Evolutionary conservation across 2,329 filamentous ascomycete genomes (phyloP).

Genomic region (Paecilomyces variotii): DNA sequence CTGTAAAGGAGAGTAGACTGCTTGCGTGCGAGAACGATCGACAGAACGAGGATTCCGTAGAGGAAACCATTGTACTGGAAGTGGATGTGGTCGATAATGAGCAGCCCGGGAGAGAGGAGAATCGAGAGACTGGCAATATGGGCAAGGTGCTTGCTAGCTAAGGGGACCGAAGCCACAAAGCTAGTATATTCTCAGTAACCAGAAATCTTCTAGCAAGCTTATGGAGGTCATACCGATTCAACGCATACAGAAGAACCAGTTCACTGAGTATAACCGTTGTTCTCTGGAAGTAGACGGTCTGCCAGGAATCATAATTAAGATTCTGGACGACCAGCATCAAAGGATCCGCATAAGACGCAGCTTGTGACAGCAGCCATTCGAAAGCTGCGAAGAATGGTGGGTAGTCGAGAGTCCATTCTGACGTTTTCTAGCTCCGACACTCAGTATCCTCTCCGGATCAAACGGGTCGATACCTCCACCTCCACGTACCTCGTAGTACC

Average conservation of each 20-base stretch:
- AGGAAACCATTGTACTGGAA: slow-evolving; percentile 99
- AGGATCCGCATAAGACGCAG: slow-evolving; percentile 68
- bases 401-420: slow-evolving; percentile 99
- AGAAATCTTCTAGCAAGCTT: not conserved
- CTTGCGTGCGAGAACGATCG: slow-evolving; percentile 72
- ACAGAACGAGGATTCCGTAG: slow-evolving; percentile 83
- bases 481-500: slow-evolving; percentile 75
- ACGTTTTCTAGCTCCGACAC: slow-evolving; percentile 58
- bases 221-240: slow-evolving; percentile 55
- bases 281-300: slow-evolving; percentile 89
- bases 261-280: slow-evolving; percentile 81
- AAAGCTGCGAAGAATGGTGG: slow-evolving; percentile 97
- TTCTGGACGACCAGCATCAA: slow-evolving; percentile 75
- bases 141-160: slow-evolving; percentile 61
- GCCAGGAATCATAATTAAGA: slow-evolving; percentile 81
- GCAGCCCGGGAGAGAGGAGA: slow-evolving; percentile 79
- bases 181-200: slow-evolving; percentile 33
- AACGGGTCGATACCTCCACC: slow-evolving; percentile 4
- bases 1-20: slow-evolving; percentile 67
- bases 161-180: slow-evolving; percentile 65
- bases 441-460: slow-evolving; percentile 5
- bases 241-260: slow-evolving; percentile 71
- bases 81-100: slow-evolving; percentile 97
- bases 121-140: slow-evolving; percentile 85
- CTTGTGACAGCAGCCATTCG: slow-evolving; percentile 83